phyloP scores from a whole-genome alignment of 1,284 basidiomycete genomes.

The Irpex sp. region DNA sequence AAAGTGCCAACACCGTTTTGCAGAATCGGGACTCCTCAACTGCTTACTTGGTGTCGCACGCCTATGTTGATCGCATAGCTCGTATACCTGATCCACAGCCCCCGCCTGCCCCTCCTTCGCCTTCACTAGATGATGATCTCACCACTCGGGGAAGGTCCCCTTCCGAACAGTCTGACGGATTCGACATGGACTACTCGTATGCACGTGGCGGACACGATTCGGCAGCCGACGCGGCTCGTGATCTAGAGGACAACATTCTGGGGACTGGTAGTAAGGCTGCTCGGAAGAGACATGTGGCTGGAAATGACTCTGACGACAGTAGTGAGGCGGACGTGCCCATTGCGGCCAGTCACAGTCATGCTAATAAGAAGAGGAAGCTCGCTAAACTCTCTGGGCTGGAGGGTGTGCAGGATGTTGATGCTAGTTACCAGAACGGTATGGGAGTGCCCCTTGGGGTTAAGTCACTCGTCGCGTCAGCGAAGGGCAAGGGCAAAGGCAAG shows the following conservation, averaged over 20 bases:
- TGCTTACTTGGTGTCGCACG: slow-evolving; percentile 57
- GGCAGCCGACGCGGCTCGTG: slow-evolving; percentile 39
- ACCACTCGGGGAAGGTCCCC: slow-evolving; percentile 27
- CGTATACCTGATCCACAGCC: slow-evolving; percentile 59
- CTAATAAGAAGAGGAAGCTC: slow-evolving; percentile 49
- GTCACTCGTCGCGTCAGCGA: slow-evolving; percentile 22
- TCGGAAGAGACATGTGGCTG: slow-evolving; percentile 45
- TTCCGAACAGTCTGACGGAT: slow-evolving; percentile 19
- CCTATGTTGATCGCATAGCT: slow-evolving; percentile 61
- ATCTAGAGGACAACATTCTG: slow-evolving; percentile 39
- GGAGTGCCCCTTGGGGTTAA: slow-evolving; percentile 23
- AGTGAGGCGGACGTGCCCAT: slow-evolving; percentile 46
- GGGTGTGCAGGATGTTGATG: slow-evolving; percentile 33
- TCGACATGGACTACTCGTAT: slow-evolving; percentile 22
- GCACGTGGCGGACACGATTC: slow-evolving; percentile 22
- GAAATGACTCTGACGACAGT: slow-evolving; percentile 48
- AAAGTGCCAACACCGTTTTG: slow-evolving; percentile 1
- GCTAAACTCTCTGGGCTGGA: slow-evolving; percentile 31
- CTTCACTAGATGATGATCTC: slow-evolving; percentile 37
- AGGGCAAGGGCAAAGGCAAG: slow-evolving; percentile 42
- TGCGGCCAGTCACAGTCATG: slow-evolving; percentile 31
- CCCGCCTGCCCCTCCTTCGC: slow-evolving; percentile 26
- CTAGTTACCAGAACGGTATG: slow-evolving; percentile 32
- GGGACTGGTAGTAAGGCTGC: slow-evolving; percentile 33
- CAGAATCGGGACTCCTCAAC: slow-evolving; percentile 67